Conservation (phyloP, 2,329 filamentous ascomycete genomes). For the Fusarium sterilihyphosum region DNA sequence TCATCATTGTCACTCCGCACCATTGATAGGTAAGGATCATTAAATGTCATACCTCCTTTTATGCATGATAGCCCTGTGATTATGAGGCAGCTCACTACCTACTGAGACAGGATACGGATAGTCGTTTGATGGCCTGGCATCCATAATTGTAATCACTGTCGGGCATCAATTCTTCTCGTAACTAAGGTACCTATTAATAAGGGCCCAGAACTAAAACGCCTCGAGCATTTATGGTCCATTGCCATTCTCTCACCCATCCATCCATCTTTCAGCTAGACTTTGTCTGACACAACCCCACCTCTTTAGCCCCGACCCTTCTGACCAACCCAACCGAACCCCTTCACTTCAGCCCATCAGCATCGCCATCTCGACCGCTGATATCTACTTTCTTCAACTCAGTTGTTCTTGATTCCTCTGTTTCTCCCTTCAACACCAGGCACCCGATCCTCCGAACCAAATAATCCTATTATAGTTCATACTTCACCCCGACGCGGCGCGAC, state of each 20-base stretch:
- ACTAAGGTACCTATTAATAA: background rate
- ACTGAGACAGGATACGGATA: background rate
- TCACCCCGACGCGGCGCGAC: background rate
- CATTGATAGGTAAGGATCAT: background rate
- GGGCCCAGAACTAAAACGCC: slow-evolving; percentile 8
- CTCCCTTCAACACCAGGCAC: background rate
- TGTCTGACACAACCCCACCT: slow-evolving; percentile 23
- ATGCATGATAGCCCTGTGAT: background rate
- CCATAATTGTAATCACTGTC: background rate
- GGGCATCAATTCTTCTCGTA: background rate
- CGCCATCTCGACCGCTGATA: slow-evolving; percentile 20
- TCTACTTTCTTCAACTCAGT: slow-evolving; percentile 1
- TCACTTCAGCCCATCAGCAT: slow-evolving; percentile 21
- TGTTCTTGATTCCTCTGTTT: background rate
- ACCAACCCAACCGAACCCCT: slow-evolving; percentile 20
- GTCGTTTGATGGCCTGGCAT: background rate
- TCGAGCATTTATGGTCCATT: background rate
- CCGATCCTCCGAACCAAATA: background rate
- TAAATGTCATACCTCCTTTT: background rate
- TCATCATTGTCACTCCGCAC: slow-evolving; percentile 10
- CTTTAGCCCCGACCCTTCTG: slow-evolving; percentile 14
- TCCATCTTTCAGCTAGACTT: slow-evolving; percentile 28
- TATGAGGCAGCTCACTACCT: background rate
- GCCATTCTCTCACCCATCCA: slow-evolving; percentile 14
- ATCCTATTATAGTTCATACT: background rate